A percentile compares a stretch with the other conserved stretches of the same genome.
These are phyloP conservation scores for Didymosphaeria variabile DNA, from an alignment of 2,329 filamentous ascomycete species.

Conservation along the genomic window DNA sequence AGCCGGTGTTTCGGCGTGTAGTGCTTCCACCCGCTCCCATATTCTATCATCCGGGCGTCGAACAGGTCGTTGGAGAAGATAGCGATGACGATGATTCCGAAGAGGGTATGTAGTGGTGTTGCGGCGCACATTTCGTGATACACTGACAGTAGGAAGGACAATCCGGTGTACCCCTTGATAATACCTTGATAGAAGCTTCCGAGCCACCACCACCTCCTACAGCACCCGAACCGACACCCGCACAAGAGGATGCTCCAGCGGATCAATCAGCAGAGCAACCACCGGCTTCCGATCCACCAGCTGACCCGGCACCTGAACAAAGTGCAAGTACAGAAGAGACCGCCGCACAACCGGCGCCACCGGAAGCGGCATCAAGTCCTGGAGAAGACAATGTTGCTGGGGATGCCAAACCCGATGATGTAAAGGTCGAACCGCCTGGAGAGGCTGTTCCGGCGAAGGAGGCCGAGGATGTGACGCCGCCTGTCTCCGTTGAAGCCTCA, in stretches of 20 bases:
- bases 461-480: slow-evolving; percentile 18
- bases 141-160: slow-evolving; percentile 34
- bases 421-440: slow-evolving; percentile 39
- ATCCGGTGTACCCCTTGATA: slow-evolving; percentile 28
- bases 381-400: slow-evolving; percentile 22
- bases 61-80: slow-evolving; percentile 32
- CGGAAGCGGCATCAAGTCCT: slow-evolving; percentile 14
- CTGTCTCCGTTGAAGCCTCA: slow-evolving; percentile 18
- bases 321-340: slow-evolving; percentile 15
- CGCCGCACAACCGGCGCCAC: slow-evolving; percentile 13
- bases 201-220: slow-evolving; percentile 14
- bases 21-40: slow-evolving; percentile 28
- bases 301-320: slow-evolving; percentile 16
- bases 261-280: slow-evolving; percentile 15
- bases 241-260: slow-evolving; percentile 17
- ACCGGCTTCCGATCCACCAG: slow-evolving; percentile 14
- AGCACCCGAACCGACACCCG: slow-evolving; percentile 27
- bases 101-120: slow-evolving; percentile 22
- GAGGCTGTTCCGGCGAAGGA: slow-evolving; percentile 14
- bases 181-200: slow-evolving; percentile 23
- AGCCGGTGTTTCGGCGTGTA: slow-evolving; percentile 36
- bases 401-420: slow-evolving; percentile 28
- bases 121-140: slow-evolving; percentile 3
- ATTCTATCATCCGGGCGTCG: slow-evolving; percentile 36
- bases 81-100: slow-evolving; percentile 30